Conservation (phyloP, 768 basidiomycete genomes). For the Leccinum boreale region DNA sequence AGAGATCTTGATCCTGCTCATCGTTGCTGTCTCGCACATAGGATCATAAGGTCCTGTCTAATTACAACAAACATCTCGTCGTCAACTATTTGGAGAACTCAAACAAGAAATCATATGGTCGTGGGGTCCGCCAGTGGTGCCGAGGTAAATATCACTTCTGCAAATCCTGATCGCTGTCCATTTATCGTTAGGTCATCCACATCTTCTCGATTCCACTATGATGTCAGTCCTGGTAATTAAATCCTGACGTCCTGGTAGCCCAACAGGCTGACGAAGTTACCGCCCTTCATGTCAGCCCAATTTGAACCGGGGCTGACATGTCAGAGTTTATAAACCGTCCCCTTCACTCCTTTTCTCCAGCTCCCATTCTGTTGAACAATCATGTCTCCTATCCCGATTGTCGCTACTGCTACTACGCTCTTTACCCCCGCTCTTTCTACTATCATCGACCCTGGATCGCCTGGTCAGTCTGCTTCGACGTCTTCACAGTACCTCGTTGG, state of each 20-base stretch:
- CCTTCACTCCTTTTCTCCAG: background rate
- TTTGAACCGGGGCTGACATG: background rate
- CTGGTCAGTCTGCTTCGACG: background rate
- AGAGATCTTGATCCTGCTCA: too few relatives aligned
- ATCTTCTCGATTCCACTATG: background rate
- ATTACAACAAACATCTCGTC: too few relatives aligned
- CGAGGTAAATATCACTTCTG: too few relatives aligned
- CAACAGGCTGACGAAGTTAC: conserved; percentile 7
- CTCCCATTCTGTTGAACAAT: background rate
- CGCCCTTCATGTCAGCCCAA: background rate
- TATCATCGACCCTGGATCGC: background rate
- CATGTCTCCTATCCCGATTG: conserved; percentile 19
- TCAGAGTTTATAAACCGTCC: conserved; percentile 2
- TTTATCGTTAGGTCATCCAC: too few relatives aligned
- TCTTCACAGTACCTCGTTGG: conserved; percentile 1
- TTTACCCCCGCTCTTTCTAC: conserved; percentile 1
- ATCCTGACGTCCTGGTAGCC: background rate
- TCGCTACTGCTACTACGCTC: conserved; percentile 3
- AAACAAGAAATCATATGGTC: too few relatives aligned
- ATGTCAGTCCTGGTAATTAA: background rate
- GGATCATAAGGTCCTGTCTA: too few relatives aligned
- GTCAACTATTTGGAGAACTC: too few relatives aligned
- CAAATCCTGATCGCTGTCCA: too few relatives aligned
- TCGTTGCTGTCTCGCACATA: too few relatives aligned
- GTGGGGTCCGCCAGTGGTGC: too few relatives aligned